These are phyloP conservation scores for Trichoderma simmonsii DNA, from an alignment of 2,329 filamentous ascomycete species.

Conservation along the genomic window DNA sequence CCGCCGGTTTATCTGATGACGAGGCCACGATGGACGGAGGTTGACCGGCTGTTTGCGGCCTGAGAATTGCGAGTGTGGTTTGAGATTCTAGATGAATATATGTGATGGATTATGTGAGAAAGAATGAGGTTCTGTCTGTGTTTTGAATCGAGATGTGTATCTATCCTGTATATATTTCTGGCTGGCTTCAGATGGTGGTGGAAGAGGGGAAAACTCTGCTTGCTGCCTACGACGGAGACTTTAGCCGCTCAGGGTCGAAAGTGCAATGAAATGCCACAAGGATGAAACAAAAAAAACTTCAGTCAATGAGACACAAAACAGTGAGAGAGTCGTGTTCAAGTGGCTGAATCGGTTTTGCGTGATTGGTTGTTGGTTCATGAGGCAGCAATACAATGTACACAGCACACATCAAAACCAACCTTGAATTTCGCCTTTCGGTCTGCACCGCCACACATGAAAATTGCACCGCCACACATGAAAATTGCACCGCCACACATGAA, in stretches of 20 bases:
- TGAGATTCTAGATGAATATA: neutral
- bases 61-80: neutral
- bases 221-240: neutral
- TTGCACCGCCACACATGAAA: no score
- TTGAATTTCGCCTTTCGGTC: neutral
- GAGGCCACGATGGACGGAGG: neutral
- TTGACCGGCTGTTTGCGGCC: neutral
- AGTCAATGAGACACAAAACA: neutral
- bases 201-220: neutral
- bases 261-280: neutral
- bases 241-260: neutral
- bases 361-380: neutral
- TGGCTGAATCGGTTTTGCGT: neutral
- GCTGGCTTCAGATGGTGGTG: neutral
- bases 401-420: neutral
- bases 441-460: no score
- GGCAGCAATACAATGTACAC: neutral
- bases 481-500: neutral
- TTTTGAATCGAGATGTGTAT: neutral
- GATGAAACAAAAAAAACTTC: neutral
- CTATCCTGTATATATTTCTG: neutral
- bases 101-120: neutral
- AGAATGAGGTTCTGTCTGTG: neutral
- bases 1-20: neutral
- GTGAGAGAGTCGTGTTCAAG: rapidly evolving